Evolutionary conservation across 345 rosid species (phyloP).

Genomic region (Lepidium sativum): DNA sequence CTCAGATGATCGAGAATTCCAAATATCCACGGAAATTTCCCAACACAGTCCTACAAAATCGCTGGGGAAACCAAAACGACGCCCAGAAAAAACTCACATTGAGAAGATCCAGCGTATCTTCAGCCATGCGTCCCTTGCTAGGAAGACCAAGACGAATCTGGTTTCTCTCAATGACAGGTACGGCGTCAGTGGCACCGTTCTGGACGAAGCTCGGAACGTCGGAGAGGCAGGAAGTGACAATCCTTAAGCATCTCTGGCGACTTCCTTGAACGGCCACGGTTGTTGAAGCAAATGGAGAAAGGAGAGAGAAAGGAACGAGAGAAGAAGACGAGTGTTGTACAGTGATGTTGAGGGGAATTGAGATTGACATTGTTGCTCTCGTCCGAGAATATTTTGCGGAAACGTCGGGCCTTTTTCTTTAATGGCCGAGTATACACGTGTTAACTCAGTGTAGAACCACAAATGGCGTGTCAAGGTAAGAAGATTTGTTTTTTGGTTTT

Average conservation of each 20-base stretch:
- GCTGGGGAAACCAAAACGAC: no score
- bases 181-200: conserved; percentile 30
- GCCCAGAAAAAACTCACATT: conserved; percentile 38
- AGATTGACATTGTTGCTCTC: conserved; percentile 4
- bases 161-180: conserved; percentile 25
- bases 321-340: conserved; percentile 29
- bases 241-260: not conserved
- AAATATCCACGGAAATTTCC: not conserved
- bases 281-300: conserved; percentile 1
- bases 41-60: no score
- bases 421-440: no score
- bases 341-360: conserved; percentile 20
- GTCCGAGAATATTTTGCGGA: conserved; percentile 4
- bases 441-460: no score
- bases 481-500: no score
- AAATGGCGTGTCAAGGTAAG: no score
- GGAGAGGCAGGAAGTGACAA: conserved; percentile 34
- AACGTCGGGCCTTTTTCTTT: no score
- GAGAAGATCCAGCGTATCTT: conserved; percentile 71
- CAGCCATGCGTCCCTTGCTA: conserved; percentile 93
- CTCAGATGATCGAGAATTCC: not conserved
- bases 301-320: no score
- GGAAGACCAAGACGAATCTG: conserved; percentile 86
- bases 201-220: no score
- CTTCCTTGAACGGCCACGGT: conserved; percentile 6